A percentile compares a stretch with the other conserved stretches of the same genome.
Conservation (phyloP, 208 protist genomes). For the Acanthamoeba rhysodes region DNA sequence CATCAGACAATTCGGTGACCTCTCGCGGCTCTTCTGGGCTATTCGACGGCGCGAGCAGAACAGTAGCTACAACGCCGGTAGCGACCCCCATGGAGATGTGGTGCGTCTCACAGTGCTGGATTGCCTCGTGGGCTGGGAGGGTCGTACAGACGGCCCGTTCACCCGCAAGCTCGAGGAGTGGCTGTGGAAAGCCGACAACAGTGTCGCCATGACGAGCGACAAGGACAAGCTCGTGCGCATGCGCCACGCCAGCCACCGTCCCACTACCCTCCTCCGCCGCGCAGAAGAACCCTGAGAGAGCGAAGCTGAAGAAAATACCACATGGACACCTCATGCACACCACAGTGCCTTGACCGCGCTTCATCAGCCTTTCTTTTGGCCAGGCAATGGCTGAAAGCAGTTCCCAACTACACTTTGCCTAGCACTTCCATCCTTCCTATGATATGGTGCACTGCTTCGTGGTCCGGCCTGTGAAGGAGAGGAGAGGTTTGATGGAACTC, state of each 20-base stretch:
- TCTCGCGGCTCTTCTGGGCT: background rate
- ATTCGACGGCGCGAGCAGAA: background rate
- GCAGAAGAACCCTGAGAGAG: too few species aligned
- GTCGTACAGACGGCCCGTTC: background rate
- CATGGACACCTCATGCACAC: too few species aligned
- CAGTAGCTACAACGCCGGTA: background rate
- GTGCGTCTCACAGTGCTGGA: background rate
- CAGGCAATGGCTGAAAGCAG: too few species aligned
- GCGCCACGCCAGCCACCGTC: slow-evolving; percentile 9
- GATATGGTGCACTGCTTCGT: too few species aligned
- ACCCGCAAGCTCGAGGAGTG: slow-evolving; percentile 10
- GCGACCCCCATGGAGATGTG: background rate
- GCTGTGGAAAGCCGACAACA: slow-evolving; percentile 27
- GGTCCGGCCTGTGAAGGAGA: too few species aligned
- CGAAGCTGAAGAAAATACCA: too few species aligned
- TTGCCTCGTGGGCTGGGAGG: background rate
- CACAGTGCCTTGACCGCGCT: too few species aligned
- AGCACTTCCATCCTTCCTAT: too few species aligned
- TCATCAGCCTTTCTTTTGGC: too few species aligned
- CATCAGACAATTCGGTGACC: background rate
- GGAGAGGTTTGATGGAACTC: too few species aligned
- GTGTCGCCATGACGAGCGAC: background rate
- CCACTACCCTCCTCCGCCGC: background rate
- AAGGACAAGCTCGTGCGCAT: background rate
- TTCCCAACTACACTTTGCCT: too few species aligned